Evolutionary conservation across 139 green algal genomes (phyloP).

Genomic region (Tetratostichococcus sp.): DNA sequence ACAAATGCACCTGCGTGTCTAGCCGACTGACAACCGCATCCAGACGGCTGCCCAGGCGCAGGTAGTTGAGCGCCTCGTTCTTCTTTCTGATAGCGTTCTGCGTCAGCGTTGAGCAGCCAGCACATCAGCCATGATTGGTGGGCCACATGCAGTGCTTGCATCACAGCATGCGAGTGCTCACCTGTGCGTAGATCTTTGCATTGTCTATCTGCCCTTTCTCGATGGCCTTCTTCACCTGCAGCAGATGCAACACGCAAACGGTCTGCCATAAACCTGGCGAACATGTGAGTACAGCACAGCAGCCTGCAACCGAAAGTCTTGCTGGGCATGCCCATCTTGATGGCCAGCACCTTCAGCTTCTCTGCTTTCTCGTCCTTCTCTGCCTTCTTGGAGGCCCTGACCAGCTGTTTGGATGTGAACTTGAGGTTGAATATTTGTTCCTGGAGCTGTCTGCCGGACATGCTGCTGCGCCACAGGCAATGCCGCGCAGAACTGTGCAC

Average conservation of each 20-base stretch:
- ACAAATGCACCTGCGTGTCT: constrained; percentile 69
- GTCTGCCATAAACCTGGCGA: too few relatives aligned
- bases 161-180: too few relatives aligned
- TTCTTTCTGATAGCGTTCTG: constrained; percentile 93
- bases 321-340: too few relatives aligned
- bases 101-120: background rate
- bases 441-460: constrained; percentile 23
- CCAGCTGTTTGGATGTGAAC: constrained; percentile 91
- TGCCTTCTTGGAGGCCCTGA: constrained; percentile 66
- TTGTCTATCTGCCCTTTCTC: constrained; percentile 96
- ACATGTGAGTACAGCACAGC: too few relatives aligned
- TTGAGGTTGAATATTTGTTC: constrained; percentile 97
- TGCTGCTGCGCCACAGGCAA: too few relatives aligned
- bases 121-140: too few relatives aligned
- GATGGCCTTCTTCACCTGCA: constrained; percentile 91
- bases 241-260: too few relatives aligned
- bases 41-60: constrained; percentile 81
- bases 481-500: too few relatives aligned
- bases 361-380: constrained; percentile 95
- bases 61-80: constrained; percentile 93
- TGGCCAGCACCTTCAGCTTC: constrained; percentile 80
- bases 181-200: constrained; percentile 78
- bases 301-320: too few relatives aligned
- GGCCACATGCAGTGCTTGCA: too few relatives aligned
- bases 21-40: constrained; percentile 89